phyloP scores from a whole-genome alignment of 177 flowering plant genomes.

The Vitis hybrid region DNA sequence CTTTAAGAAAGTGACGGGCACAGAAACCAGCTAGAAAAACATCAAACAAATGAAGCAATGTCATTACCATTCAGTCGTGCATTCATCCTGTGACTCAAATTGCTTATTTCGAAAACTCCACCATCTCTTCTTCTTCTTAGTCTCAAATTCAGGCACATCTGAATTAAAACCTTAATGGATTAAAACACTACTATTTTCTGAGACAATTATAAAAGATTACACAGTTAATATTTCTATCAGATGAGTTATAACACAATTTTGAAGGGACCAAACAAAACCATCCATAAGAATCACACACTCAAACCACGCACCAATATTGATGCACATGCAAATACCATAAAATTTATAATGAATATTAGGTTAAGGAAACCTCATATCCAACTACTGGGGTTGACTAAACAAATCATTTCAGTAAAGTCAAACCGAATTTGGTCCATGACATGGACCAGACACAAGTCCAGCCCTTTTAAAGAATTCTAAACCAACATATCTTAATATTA shows the following conservation, averaged over 20 bases:
- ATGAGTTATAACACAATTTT: not conserved
- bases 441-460: too few species aligned
- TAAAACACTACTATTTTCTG: not conserved
- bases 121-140: conserved; percentile 63
- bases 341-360: too few species aligned
- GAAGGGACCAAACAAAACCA: not conserved
- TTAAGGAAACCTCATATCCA: not conserved
- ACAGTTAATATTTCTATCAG: not conserved
- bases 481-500: not conserved
- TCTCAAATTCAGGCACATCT: conserved; percentile 52
- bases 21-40: not conserved
- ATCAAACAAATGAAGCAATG: not conserved
- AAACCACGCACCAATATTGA: not conserved
- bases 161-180: conserved; percentile 6
- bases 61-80: not conserved
- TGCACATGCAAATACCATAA: too few species aligned
- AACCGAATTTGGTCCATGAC: too few species aligned
- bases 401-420: not conserved
- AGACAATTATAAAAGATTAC: not conserved
- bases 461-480: not conserved
- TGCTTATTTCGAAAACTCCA: conserved; percentile 46
- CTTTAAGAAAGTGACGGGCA: not conserved
- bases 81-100: conserved; percentile 25
- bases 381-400: not conserved
- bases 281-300: not conserved